A percentile compares a stretch with the other conserved stretches of the same genome.
These are phyloP conservation scores for Euptelea pleiosperma DNA, from an alignment of 164 flowering plant species.

Conservation along the genomic window DNA sequence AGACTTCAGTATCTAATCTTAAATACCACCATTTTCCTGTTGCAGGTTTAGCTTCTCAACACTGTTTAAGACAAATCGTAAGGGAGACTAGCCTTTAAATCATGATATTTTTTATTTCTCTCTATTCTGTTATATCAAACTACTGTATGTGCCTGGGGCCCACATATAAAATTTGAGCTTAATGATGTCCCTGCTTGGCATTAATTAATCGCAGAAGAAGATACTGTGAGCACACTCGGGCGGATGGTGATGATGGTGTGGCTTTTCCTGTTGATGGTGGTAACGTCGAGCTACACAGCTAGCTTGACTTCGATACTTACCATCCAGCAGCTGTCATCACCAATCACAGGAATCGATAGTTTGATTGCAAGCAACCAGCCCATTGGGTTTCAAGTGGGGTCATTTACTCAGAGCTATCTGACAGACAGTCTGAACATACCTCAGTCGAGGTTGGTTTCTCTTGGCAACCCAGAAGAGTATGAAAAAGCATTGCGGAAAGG, in stretches of 20 bases:
- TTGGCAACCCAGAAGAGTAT: slow-evolving; percentile 53
- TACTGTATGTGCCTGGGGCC: neutral
- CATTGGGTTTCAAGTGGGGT: slow-evolving; percentile 77
- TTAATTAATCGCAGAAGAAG: slow-evolving; percentile 52
- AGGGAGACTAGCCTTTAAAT: slow-evolving; percentile 23
- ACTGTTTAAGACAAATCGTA: slow-evolving; percentile 65
- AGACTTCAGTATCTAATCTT: neutral
- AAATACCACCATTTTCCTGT: slow-evolving; percentile 15
- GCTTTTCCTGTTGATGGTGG: slow-evolving; percentile 73
- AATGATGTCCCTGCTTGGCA: neutral
- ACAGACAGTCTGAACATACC: slow-evolving; percentile 38
- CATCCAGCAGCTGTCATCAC: slow-evolving; percentile 65
- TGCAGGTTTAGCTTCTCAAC: slow-evolving; percentile 94
- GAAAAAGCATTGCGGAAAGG: slow-evolving; percentile 52
- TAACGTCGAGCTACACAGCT: slow-evolving; percentile 79
- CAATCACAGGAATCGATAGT: slow-evolving; percentile 68
- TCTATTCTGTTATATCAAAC: neutral
- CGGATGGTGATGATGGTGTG: slow-evolving; percentile 74
- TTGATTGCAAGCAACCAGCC: slow-evolving; percentile 52
- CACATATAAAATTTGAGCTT: neutral
- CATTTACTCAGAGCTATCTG: slow-evolving; percentile 57
- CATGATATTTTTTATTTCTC: neutral
- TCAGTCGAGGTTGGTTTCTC: slow-evolving; percentile 44
- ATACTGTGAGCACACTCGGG: slow-evolving; percentile 55
- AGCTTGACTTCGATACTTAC: slow-evolving; percentile 85